Evolutionary conservation across 1,139 yeast genomes (phyloP).

Genomic region (Kodamaea sp.): DNA sequence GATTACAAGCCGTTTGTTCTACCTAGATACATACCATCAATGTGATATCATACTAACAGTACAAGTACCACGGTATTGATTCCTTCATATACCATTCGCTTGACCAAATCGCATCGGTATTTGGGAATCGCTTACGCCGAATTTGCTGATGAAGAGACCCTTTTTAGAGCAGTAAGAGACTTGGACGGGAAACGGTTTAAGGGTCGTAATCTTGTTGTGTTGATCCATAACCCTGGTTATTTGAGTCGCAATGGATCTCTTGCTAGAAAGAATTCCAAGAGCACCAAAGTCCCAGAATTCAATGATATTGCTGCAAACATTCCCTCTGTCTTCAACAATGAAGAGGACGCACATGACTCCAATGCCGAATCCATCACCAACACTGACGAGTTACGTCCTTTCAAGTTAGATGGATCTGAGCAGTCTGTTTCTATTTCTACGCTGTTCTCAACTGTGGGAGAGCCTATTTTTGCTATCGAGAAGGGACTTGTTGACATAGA

Average conservation of each 20-base stretch:
- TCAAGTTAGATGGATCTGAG: neutral
- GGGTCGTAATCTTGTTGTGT: conserved; percentile 25
- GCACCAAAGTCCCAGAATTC: neutral
- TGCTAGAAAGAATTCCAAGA: too few relatives aligned
- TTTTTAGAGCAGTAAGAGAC: conserved; percentile 44
- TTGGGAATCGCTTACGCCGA: conserved; percentile 70
- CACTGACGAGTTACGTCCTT: neutral
- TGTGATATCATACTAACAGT: conserved; percentile 14
- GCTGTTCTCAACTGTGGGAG: too few relatives aligned
- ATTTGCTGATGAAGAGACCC: conserved; percentile 51
- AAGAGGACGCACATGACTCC: neutral
- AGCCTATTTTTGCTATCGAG: neutral
- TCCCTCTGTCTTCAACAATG: neutral
- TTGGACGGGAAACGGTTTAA: conserved; percentile 43
- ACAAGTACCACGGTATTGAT: conserved; percentile 43
- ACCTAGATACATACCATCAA: conserved; percentile 1
- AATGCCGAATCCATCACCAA: neutral
- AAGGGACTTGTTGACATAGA: neutral
- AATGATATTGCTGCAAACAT: conserved; percentile 11
- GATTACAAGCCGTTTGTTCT: conserved; percentile 25
- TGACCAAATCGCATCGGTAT: conserved; percentile 47
- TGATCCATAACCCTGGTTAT: neutral
- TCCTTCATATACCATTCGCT: conserved; percentile 56
- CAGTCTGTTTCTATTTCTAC: too few relatives aligned
- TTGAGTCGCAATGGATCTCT: neutral